Evolutionary conservation across 345 rosid species (phyloP).

Genomic region (Hypericum androsaemum): DNA sequence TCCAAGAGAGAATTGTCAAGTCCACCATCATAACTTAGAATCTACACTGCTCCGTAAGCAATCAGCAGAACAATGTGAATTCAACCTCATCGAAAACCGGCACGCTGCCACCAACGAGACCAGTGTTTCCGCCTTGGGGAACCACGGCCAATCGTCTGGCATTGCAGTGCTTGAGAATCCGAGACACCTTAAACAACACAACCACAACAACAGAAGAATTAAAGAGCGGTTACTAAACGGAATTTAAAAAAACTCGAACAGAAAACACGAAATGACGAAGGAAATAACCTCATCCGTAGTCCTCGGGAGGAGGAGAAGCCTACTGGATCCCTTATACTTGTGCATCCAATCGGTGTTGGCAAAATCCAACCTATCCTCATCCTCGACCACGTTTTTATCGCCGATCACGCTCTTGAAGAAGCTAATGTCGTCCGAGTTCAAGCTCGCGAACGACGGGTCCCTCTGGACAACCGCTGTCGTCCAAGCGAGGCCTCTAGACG

Average conservation of each 20-base stretch:
- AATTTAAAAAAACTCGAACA: neutral
- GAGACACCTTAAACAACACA: conserved; percentile 47
- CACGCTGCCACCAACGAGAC: conserved; percentile 98
- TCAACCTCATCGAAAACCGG: conserved; percentile 93
- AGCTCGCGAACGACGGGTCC: conserved; percentile 50
- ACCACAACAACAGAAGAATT: neutral
- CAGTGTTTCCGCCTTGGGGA: conserved; percentile 98
- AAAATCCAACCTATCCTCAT: conserved; percentile 57
- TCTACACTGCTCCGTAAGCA: neutral
- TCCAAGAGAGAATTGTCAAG: conserved; percentile 3
- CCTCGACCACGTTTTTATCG: conserved; percentile 61
- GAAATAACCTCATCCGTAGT: conserved; percentile 56
- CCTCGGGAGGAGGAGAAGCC: conserved; percentile 68
- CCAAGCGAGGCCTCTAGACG: conserved; percentile 37
- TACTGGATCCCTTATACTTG: conserved; percentile 74
- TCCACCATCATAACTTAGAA: neutral
- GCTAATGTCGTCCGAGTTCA: conserved; percentile 56
- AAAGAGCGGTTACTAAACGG: neutral
- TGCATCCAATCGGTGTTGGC: conserved; percentile 94
- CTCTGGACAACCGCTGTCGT: conserved; percentile 33
- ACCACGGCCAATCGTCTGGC: conserved; percentile 79
- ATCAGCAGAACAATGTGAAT: neutral
- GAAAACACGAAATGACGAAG: neutral
- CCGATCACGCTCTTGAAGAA: conserved; percentile 59
- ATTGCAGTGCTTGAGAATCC: conserved; percentile 68